Base-by-base conservation (phyloP, 2,329 filamentous ascomycete genomes). In the Dendryphion nanum region DNA sequence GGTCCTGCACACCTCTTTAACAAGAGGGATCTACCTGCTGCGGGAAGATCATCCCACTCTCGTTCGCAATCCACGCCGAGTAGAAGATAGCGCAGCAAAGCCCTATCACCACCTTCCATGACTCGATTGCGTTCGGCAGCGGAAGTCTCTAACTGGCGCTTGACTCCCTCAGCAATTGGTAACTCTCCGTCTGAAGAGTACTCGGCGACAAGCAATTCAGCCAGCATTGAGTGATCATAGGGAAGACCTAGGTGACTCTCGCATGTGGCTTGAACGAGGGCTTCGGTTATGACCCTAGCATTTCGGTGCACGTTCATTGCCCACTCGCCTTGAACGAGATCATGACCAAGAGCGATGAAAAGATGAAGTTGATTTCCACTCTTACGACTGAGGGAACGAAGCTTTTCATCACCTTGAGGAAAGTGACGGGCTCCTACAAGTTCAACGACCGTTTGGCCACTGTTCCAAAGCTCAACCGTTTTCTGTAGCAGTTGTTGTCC, bases 1-100 rank as follows among this genome's bases (percentile, higher is more conserved):
- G 10, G 38, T 35, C 38, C 38, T 8, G 38, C 42, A 28, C 48
- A 72, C 35, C 70, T 64, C 15, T 56, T 57, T 5, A 75, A 50
- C 7, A 75, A 47, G 7, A 67, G 48, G 16, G 56, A 48, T 37
- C 73, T 59, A 33, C 74, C 63, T n/a, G 61, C 53, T 12, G 53
- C 49, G 6, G 71, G 70, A 4, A 76, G 49, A 30, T 76, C 72
- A 30, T 76, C 72, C 73, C 73, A 76, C 14, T 72, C 59, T 13
- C 59, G 59, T 37, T 76, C 71, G 29, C 60, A 60, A 21, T 74
- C 63, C 15, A 74, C 63, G 1, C 70, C 70, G 17, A 75, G 53
- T 24, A 68, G 69, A 14, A 72, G 55, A 41, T 71, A 65, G 26
- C 63, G 56, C 7, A 76, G 56, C 5, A 71, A 51, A 23, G 72